Evolutionary conservation across 108 stramenopile genomes (phyloP).

Genomic region (Seminavis robusta): DNA sequence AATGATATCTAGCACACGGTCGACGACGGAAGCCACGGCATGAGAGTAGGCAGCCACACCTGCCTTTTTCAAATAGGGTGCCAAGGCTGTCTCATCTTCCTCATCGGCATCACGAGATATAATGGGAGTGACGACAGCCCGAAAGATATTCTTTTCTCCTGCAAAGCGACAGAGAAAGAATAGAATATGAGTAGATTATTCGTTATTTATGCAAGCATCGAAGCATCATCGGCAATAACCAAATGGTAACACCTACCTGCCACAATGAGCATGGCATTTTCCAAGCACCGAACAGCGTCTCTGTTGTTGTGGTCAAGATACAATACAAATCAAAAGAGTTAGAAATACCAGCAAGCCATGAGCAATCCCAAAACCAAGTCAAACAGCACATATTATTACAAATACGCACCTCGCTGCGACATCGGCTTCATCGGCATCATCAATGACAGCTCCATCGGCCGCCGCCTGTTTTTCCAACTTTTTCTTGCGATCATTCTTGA

Average conservation of each 20-base stretch:
- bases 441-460: not conserved
- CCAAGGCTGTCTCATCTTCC: slow-evolving; percentile 30
- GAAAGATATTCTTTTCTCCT: slow-evolving; percentile 64
- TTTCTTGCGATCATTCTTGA: slow-evolving; percentile 67
- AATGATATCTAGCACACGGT: slow-evolving; percentile 79
- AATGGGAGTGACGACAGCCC: slow-evolving; percentile 67
- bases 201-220: too few relatives aligned
- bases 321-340: too few relatives aligned
- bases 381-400: too few relatives aligned
- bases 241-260: too few relatives aligned
- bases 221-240: too few relatives aligned
- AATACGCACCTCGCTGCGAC: too few relatives aligned
- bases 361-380: too few relatives aligned
- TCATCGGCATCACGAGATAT: slow-evolving; percentile 44
- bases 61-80: slow-evolving; percentile 63
- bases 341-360: too few relatives aligned
- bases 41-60: slow-evolving; percentile 65
- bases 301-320: too few relatives aligned
- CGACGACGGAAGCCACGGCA: slow-evolving; percentile 63
- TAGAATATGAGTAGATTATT: too few relatives aligned
- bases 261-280: slow-evolving; percentile 84
- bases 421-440: slow-evolving; percentile 49
- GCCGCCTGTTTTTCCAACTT: slow-evolving; percentile 26
- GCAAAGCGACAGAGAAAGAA: not conserved
- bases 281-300: slow-evolving; percentile 84